These are phyloP conservation scores for Cucurbitaria berberidis DNA, from an alignment of 2,329 filamentous ascomycete genomes.

Conservation along the genomic window DNA sequence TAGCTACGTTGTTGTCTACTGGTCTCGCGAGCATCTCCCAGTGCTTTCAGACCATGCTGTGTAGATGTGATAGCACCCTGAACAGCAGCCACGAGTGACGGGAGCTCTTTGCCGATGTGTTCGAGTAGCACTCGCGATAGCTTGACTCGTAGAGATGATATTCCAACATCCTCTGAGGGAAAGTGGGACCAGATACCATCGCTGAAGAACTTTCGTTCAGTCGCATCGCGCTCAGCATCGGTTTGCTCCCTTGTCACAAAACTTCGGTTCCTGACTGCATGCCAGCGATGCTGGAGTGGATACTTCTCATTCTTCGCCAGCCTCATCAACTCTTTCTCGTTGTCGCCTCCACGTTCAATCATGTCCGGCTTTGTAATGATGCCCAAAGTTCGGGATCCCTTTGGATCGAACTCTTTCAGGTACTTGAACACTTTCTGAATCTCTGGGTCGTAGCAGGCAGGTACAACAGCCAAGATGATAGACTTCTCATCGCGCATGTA, in stretches of 20 bases:
- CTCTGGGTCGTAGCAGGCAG: slow-evolving; percentile 48
- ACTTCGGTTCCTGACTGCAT: slow-evolving; percentile 46
- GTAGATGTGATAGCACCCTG: slow-evolving; percentile 20
- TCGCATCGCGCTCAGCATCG: slow-evolving; percentile 29
- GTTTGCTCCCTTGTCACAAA: slow-evolving; percentile 25
- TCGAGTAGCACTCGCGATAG: slow-evolving; percentile 40
- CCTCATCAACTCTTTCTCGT: slow-evolving; percentile 22
- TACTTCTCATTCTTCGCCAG: slow-evolving; percentile 44
- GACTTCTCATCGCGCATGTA: slow-evolving; percentile 53
- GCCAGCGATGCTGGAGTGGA: slow-evolving; percentile 45
- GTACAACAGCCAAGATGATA: slow-evolving; percentile 55
- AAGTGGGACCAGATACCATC: slow-evolving; percentile 25
- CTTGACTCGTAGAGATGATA: slow-evolving; percentile 33
- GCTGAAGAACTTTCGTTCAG: slow-evolving; percentile 33
- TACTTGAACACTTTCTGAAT: slow-evolving; percentile 13
- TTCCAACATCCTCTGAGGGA: slow-evolving; percentile 32
- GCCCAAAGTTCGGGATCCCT: slow-evolving; percentile 48
- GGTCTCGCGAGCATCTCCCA: slow-evolving; percentile 28
- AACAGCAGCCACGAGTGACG: slow-evolving; percentile 26
- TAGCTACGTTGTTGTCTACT: slow-evolving; percentile 28
- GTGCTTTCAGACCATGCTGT: slow-evolving; percentile 15
- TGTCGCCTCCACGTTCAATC: slow-evolving; percentile 33
- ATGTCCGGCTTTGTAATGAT: slow-evolving; percentile 55
- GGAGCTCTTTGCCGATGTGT: slow-evolving; percentile 40
- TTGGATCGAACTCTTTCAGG: slow-evolving; percentile 39